phyloP scores from a whole-genome alignment of 176 grass and related monocot genomes.

The Leersia perrieri region DNA sequence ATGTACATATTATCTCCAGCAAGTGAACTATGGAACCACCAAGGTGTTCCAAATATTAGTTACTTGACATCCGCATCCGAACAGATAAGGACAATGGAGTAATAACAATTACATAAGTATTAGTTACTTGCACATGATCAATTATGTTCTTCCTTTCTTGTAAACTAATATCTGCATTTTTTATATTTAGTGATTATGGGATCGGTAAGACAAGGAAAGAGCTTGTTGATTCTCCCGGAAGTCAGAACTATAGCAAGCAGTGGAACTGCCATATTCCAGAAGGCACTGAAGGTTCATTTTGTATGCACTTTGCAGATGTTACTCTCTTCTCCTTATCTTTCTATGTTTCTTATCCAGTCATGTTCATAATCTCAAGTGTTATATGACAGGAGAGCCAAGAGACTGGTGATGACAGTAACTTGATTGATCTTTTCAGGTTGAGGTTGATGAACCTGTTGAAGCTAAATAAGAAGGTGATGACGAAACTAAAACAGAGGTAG shows the following conservation, averaged over 20 bases:
- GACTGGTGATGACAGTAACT: slow-evolving; percentile 78
- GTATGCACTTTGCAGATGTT: not conserved
- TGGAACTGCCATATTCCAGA: slow-evolving; percentile 93
- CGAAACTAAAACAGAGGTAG: slow-evolving; percentile 71
- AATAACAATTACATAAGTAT: slow-evolving; percentile 80
- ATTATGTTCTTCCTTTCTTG: not conserved
- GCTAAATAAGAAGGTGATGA: slow-evolving; percentile 63
- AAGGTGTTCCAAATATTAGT: too few relatives aligned
- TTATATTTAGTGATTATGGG: slow-evolving; percentile 67
- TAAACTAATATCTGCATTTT: slow-evolving; percentile 13
- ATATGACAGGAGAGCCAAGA: slow-evolving; percentile 86
- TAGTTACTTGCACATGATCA: not conserved
- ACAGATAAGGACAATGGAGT: slow-evolving; percentile 89
- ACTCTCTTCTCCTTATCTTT: not conserved
- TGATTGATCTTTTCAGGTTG: slow-evolving; percentile 98
- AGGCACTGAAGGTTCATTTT: slow-evolving; percentile 76
- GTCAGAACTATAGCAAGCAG: slow-evolving; percentile 94
- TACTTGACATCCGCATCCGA: slow-evolving; percentile 84
- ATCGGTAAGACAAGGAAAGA: slow-evolving; percentile 98
- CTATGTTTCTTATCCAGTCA: not conserved
- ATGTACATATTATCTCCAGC: too few relatives aligned
- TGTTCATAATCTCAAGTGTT: slow-evolving; percentile 19
- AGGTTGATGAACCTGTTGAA: slow-evolving; percentile 84
- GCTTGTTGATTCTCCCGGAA: slow-evolving; percentile 88
- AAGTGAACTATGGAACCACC: too few relatives aligned